Base-by-base conservation (phyloP, 129 eudicot genomes). In the Flaveria linearis region DNA sequence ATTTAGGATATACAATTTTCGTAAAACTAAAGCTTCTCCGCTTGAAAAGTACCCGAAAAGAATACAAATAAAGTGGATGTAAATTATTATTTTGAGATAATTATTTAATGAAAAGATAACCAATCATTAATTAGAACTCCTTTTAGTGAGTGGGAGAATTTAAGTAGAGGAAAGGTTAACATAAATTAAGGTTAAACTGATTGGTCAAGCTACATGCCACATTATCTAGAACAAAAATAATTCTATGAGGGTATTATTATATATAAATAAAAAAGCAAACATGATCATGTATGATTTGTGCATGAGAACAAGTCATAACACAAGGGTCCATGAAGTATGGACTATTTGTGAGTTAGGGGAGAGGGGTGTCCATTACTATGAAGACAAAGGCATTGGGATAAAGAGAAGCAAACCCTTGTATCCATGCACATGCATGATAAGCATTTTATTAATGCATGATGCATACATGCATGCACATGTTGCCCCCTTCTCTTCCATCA, bases 341-440 rank as follows among this genome's bases (percentile, higher is more conserved):
- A 58, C 64, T 18, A 80, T 80, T 51, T 78, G 83, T 80, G 68
- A 61, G 50, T 71, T 47, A 18, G 51, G 62, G 66, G 20, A 25
- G 26, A 15, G 13, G 41, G 43, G 42, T 80, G 84, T 80, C 74
- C 71, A 74, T 45, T 60, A 46, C 80, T 67, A 68, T 74, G 71
- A 74, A 57, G 84, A 80, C 84, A 80, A 80, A 74, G 4, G 84
- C 80, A 80, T 80, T 80, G 84, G 75, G 84, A 74, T 70, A 45
- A 74, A 78, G 72, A 50, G 78, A 65, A 79, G 67, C 67, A 78
- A 49, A 30, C 45, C 80, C 73, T 57, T 50, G 45, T 74, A 73
- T 68, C 63, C 80, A 80, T 80, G 84, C 80, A 80, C 76, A 67
- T 74, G 79, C 79, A 80, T 73, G 52, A 41, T 58, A 58, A 45